These are phyloP conservation scores for Populus hybrid DNA, from an alignment of 441 rosid genomes.

Conservation along the genomic window DNA sequence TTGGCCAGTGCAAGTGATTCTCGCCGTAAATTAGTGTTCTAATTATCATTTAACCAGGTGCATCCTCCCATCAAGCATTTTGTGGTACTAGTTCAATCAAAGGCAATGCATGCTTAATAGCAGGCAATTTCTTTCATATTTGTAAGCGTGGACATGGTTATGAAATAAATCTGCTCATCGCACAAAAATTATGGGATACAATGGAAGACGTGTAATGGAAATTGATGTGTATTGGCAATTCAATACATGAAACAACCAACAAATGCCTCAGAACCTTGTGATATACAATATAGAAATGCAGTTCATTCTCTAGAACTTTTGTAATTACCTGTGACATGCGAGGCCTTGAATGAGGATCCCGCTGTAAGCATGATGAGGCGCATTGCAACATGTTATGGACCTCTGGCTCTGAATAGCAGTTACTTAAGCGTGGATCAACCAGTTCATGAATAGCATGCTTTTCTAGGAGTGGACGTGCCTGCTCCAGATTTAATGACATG, in stretches of 20 bases:
- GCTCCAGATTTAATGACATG: slow-evolving; percentile 20
- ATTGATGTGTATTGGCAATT: background rate
- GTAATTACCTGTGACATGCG: slow-evolving; percentile 91
- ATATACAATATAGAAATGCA: background rate
- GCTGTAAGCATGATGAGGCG: slow-evolving; percentile 72
- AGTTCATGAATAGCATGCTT: slow-evolving; percentile 62
- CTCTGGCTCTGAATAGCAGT: slow-evolving; percentile 52
- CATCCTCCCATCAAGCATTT: background rate
- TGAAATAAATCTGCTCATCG: background rate
- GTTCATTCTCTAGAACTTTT: background rate
- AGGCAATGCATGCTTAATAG: background rate
- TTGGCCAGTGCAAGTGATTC: background rate
- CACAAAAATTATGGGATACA: background rate
- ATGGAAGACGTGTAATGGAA: background rate
- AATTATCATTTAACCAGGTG: background rate
- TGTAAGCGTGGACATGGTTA: background rate
- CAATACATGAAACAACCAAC: background rate
- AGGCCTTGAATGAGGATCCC: slow-evolving; percentile 81
- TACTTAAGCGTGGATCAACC: slow-evolving; percentile 61
- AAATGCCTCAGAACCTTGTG: background rate
- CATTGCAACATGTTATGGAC: slow-evolving; percentile 75
- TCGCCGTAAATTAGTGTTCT: background rate
- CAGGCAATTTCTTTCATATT: background rate
- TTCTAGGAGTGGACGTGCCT: slow-evolving; percentile 93
- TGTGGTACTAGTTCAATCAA: background rate